Base-by-base conservation (phyloP, 805 yeast species). In the Yamadazyma nakazawae region DNA sequence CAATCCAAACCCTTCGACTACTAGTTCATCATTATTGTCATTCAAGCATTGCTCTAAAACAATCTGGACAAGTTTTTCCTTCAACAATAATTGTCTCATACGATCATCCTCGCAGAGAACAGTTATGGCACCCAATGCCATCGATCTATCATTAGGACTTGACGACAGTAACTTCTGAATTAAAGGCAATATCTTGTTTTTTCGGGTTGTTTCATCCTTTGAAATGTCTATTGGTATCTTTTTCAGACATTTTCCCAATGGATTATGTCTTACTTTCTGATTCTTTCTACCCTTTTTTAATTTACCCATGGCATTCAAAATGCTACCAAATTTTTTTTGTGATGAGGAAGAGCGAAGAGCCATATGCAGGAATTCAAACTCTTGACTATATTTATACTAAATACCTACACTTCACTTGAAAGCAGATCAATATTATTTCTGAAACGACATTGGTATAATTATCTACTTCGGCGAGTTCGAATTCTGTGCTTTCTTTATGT, bases 1-100 rank as follows among this genome's bases (percentile, higher is more conserved):
- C 19, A 92, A 69, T 1, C 96, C 97, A 55, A 81, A 84, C 1
- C 92, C 75, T 56, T 86, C 95, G 17, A 86, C 85, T 16, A 87
- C 84, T 38, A 88, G 80, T 54, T 89, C 96, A 46, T 82, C 83
- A 53, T 84, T 66, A 17, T 75, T 60, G 60, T 88, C 96, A 38
- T 78, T 79, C 18, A 91, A 63, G 26, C 83, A 72, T 49, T 82
- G 81, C 18, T 82, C 82, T 65, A 89, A 54, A 0, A 90, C 60
- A 2, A 79, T 74, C 35, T 80, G 80, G 10, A 91, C 74, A 39
- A 91, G 67, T 52, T 79, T 83, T 55, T 89, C 94, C 59, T 85
- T 86, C 51, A 91, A 65, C 17, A 90, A 70, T 47, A 81, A 43
- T 44, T 73, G 68, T 52, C 97, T 77, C 70, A 85, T 70, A 34